These are phyloP conservation scores for Powellomyces hirtus DNA, from an alignment of 192 early-diverging fungal genomes.

Conservation along the genomic window DNA sequence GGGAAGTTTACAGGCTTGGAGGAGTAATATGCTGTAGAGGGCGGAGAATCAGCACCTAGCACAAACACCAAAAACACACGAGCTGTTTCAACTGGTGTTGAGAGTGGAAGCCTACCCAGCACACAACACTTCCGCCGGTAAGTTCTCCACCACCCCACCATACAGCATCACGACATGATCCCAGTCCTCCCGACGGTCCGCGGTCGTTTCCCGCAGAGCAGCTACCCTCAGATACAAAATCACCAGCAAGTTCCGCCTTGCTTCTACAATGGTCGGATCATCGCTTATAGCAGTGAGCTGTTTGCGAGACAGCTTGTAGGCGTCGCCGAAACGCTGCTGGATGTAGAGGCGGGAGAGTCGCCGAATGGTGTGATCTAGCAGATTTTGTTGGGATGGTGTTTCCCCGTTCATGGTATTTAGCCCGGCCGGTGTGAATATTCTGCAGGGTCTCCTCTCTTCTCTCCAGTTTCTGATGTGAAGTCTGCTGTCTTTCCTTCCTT, in stretches of 20 bases:
- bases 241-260: neutral
- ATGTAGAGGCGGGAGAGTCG: slow-evolving; percentile 10
- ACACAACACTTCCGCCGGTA: slow-evolving; percentile 23
- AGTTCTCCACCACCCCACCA: neutral
- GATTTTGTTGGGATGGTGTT: no score
- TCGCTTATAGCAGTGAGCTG: neutral
- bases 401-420: no score
- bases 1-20: neutral
- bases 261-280: neutral
- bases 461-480: no score
- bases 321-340: slow-evolving; percentile 21
- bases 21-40: neutral
- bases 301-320: neutral
- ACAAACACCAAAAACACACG: neutral
- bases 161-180: neutral
- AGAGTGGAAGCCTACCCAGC: slow-evolving; percentile 3
- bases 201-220: neutral
- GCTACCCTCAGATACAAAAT: slow-evolving; percentile 11
- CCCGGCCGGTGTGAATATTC: no score
- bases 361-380: no score
- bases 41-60: neutral
- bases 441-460: no score
- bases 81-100: neutral
- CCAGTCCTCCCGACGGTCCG: slow-evolving; percentile 7
- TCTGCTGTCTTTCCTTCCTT: no score